Base-by-base conservation (phyloP, 2,329 filamentous ascomycete species). In the Epicoccum nigrum region DNA sequence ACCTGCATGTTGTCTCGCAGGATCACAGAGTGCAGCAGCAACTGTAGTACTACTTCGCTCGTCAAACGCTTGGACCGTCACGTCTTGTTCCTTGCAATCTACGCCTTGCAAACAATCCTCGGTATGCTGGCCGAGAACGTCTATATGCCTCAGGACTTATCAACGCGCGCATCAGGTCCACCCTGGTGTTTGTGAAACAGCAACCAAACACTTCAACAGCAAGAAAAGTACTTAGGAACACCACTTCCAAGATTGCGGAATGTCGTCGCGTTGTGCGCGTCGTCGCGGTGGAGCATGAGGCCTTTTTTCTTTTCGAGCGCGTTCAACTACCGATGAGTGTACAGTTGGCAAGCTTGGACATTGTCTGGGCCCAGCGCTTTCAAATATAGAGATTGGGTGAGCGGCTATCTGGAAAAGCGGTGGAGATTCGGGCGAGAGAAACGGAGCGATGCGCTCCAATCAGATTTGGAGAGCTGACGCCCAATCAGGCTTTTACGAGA, bases 371-470 rank as follows among this genome's bases (percentile, higher is more conserved):
- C 41, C 25, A 27, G 34, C 38, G 16, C 23, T 23, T 7, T 57
- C 59, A 62, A 59, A 59, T 61, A 60, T 55, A 58, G 58, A 58
- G 56, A 62, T 47, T 60, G 55, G 56, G 43, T 37, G 58, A 62
- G 62, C 63, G 64, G 60, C 55, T 63, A 65, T 54, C 45, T 56
- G 55, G 62, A 55, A 53, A 56, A 39, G 55, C 58, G 41, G 28
- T 17, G 21, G 21, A 17, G 25, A 38, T 30, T 41, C 28, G 16
- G 45, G 38, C 49, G 49, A 45, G 38, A 31, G 32, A 43, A 51
- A 40, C 46, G 32, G 48, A 54, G 50, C 50, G 49, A 59, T 65
- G 64, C 55, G 59, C 58, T 46, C 65, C 65, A 60, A 67, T 69
- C 65, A 66, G 31, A 48, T 51, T 12, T 27, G 49, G 37, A 34